Conservation (phyloP, 2,329 filamentous ascomycete species). For the Neofusicoccum ribis region DNA sequence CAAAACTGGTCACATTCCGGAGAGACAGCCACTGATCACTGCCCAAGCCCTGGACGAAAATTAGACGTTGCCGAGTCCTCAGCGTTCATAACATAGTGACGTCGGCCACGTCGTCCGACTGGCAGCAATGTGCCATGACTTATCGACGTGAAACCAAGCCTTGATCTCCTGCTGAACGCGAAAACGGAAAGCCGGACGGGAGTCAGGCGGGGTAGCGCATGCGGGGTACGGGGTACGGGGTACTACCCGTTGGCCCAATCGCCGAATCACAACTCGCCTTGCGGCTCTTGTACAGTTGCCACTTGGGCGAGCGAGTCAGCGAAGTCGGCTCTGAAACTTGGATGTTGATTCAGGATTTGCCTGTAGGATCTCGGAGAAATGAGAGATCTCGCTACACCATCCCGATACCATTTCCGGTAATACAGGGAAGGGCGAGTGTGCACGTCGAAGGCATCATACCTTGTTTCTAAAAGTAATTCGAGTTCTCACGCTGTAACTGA, state of each 20-base stretch:
- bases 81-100: neutral
- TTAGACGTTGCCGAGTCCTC: neutral
- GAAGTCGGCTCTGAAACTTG: neutral
- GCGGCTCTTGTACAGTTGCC: neutral
- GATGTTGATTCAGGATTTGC: neutral
- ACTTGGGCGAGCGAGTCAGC: neutral
- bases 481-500: too few species aligned
- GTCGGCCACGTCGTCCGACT: neutral
- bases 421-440: too few species aligned
- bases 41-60: neutral
- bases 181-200: neutral
- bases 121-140: neutral
- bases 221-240: constrained; percentile 2
- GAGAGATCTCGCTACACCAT: too few species aligned
- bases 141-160: constrained; percentile 6
- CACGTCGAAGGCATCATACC: too few species aligned
- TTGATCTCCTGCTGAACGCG: neutral
- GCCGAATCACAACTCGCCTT: neutral
- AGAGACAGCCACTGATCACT: neutral
- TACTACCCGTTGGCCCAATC: neutral
- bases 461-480: too few species aligned
- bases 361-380: too few species aligned
- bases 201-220: neutral
- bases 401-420: too few species aligned
- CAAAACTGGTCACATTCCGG: neutral